Evolutionary conservation across 345 rosid species (phyloP), one percentile per base, ranked within the genome.

Genomic region (rapeseed (Brassica napus)): DNA sequence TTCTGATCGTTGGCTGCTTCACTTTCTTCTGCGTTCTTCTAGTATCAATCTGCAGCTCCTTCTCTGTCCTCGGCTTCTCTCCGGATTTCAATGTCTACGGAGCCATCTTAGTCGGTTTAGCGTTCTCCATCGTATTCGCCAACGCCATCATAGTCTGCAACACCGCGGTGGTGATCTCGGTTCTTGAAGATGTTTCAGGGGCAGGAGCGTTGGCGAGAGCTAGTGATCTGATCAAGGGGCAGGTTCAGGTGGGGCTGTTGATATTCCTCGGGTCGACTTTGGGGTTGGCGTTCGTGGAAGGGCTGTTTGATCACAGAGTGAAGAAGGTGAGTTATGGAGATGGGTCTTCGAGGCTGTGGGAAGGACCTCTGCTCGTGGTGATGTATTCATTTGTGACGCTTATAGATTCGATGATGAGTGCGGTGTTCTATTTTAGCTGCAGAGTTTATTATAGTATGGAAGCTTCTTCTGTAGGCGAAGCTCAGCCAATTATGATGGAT

Each of bases 281-380:
- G 37, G 97, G 94, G 67, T 79, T 89, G 87, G 92, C 89, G 1
- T 88, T 90, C 77, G 88, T 89, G 34, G 93, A 89, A 82, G 94
- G 98, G 6, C 77, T 94, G 88, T 94, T 91, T 82, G 94, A 94
- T 81, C 98, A 94, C 44, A 88, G 97, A 68, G 97, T 94, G 70
- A 94, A 86, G 87, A 84, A 89, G 1, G 70, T 94, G 82, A 94
- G 94, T 74, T 91, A 94, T 78, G 98, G 97, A 77, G 98, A 92
- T 74, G 97, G 98, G 61, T 92, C 94, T 73, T 89, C 94, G 4
- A 90, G 98, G 86, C 76, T 91, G 26, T 94, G 98, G 98, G 98
- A 94, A 83, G 98, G 97, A 49, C 97, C 97, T 54, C 88, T 94
- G 24, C 68, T 94, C 82, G 97, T 91, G 65, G 11, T 94, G 63